Percentiles rank a stretch among this genome's conserved stretches.
Evolutionary conservation across 129 eudicot species (phyloP).

Genomic region (Glebionis coronaria): DNA sequence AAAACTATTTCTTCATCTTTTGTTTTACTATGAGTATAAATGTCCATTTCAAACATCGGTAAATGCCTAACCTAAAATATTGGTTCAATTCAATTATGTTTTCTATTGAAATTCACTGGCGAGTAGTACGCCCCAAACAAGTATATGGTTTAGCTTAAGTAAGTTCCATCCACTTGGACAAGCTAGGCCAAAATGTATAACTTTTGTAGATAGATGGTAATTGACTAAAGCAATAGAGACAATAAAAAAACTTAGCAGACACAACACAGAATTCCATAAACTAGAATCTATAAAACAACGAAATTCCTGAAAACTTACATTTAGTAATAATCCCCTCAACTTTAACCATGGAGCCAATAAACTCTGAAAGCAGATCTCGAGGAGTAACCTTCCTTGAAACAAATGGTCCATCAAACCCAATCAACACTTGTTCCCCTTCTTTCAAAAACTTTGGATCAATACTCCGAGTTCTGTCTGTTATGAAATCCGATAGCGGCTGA

Average conservation of each 20-base stretch:
- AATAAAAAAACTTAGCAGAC: neutral
- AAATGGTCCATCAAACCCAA: constrained; percentile 94
- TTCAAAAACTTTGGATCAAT: constrained; percentile 71
- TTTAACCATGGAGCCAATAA: constrained; percentile 91
- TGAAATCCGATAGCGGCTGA: constrained; percentile 74
- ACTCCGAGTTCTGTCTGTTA: constrained; percentile 69
- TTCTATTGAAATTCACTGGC: too few relatives aligned
- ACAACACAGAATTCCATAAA: neutral
- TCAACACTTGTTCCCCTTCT: constrained; percentile 87
- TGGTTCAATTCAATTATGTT: too few relatives aligned
- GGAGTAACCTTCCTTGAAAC: constrained; percentile 97
- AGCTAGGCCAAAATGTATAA: neutral
- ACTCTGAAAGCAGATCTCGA: constrained; percentile 79
- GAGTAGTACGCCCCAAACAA: neutral
- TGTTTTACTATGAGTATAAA: too few relatives aligned
- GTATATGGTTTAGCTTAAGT: neutral
- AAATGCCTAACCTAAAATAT: too few relatives aligned
- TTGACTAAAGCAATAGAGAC: too few relatives aligned
- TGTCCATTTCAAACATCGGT: too few relatives aligned
- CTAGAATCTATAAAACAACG: neutral
- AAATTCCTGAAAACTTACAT: constrained; percentile 40
- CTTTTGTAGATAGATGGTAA: neutral
- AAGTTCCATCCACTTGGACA: neutral
- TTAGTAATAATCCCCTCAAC: constrained; percentile 95
- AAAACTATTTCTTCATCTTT: too few relatives aligned